phyloP scores from a whole-genome alignment of 2,329 filamentous ascomycete genomes.

The Ophiostoma sp. region DNA sequence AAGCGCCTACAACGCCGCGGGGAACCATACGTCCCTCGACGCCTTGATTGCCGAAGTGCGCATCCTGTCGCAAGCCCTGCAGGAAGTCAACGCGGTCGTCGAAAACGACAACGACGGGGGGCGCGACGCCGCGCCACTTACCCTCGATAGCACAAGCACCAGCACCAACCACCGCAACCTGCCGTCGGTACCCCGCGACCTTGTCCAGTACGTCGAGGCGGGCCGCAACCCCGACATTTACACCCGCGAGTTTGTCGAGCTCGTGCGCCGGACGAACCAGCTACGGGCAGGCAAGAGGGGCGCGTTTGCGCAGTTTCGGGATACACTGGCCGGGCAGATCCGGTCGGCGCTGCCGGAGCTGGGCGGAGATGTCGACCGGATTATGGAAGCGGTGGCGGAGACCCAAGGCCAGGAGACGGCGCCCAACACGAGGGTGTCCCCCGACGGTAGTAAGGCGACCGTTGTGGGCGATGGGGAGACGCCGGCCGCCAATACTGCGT shows the following conservation, averaged over 20 bases:
- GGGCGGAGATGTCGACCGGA: conserved; percentile 51
- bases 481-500: neutral
- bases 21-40: conserved; percentile 52
- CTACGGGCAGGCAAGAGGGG: conserved; percentile 63
- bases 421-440: neutral
- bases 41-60: conserved; percentile 58
- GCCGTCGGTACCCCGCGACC: conserved; percentile 59
- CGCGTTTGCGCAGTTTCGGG: conserved; percentile 62
- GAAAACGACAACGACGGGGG: conserved; percentile 17
- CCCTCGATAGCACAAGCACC: conserved; percentile 3
- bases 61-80: conserved; percentile 44
- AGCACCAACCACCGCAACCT: conserved; percentile 36
- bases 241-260: conserved; percentile 71
- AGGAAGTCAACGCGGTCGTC: conserved; percentile 44
- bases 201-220: conserved; percentile 68
- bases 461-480: neutral
- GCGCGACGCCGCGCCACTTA: neutral
- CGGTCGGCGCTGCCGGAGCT: conserved; percentile 60
- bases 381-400: conserved; percentile 48
- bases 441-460: neutral
- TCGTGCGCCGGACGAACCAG: conserved; percentile 66
- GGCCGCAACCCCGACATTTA: conserved; percentile 74
- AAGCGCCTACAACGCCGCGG: conserved; percentile 56
- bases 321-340: conserved; percentile 62
- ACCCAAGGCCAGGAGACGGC: neutral